These are phyloP conservation scores for Malus domestica DNA, from an alignment of 306 rosid genomes.

Conservation along the genomic window DNA sequence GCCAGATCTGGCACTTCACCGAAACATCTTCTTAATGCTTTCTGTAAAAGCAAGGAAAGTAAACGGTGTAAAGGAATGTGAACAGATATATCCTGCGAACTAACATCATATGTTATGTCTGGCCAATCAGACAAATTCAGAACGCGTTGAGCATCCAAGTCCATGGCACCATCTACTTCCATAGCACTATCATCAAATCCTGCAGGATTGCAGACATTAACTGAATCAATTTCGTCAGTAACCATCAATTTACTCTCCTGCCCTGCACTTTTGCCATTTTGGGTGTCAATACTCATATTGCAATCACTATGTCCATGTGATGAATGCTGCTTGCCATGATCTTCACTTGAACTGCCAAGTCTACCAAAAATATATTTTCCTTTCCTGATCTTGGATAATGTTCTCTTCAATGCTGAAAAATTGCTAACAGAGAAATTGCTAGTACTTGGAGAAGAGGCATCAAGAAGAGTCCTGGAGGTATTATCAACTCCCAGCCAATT, in stretches of 20 bases:
- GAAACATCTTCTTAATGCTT: conserved; percentile 60
- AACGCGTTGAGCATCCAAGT: conserved; percentile 41
- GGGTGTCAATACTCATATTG: conserved; percentile 21
- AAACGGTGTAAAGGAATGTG: conserved; percentile 87
- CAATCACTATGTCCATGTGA: conserved; percentile 19
- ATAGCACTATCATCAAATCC: conserved; percentile 35
- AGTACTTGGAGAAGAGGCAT: conserved; percentile 29
- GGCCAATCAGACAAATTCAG: conserved; percentile 84
- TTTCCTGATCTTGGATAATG: conserved; percentile 52
- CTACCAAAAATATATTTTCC: conserved; percentile 56
- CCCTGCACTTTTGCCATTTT: conserved; percentile 24
- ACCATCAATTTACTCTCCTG: conserved; percentile 31
- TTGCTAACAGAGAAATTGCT: conserved; percentile 41
- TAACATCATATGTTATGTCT: conserved; percentile 71
- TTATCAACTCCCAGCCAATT: conserved; percentile 63
- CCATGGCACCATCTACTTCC: conserved; percentile 60
- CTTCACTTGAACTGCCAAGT: conserved; percentile 53
- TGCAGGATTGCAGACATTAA: conserved; percentile 22
- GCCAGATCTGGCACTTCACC: conserved; percentile 43
- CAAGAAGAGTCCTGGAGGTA: conserved; percentile 36
- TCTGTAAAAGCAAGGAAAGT: conserved; percentile 78
- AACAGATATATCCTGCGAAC: conserved; percentile 73
- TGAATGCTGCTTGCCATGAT: conserved; percentile 37
- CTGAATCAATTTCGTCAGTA: conserved; percentile 34
- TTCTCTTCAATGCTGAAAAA: conserved; percentile 52